Percentiles rank a stretch among this genome's conserved stretches.
Conservation (phyloP, 2,329 filamentous ascomycete genomes). For the Parastagonospora avenae region DNA sequence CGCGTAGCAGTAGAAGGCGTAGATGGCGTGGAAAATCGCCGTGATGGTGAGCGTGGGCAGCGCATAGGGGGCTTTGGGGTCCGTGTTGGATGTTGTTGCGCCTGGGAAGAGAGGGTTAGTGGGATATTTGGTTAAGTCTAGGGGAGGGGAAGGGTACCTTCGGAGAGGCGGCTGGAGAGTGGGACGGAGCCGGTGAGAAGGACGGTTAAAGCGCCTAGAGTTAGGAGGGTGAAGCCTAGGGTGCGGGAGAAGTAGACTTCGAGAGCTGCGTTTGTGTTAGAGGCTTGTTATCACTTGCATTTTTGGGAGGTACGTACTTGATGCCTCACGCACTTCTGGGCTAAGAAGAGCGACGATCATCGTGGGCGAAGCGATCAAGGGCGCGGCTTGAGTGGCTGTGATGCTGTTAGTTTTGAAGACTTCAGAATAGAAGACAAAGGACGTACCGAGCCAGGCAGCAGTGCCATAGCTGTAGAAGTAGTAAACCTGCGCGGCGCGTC, state of each 20-base stretch:
- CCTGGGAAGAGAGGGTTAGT: conserved; percentile 21
- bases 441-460: conserved; percentile 48
- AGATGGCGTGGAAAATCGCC: conserved; percentile 66
- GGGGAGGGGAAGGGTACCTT: conserved; percentile 24
- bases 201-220: conserved; percentile 67
- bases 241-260: conserved; percentile 76
- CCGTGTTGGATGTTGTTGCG: conserved; percentile 39
- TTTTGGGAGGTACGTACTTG: conserved; percentile 49
- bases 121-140: background rate
- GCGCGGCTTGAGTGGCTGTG: conserved; percentile 51
- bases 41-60: conserved; percentile 70
- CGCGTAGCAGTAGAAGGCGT: conserved; percentile 65
- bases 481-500: conserved; percentile 44
- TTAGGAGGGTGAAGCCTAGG: conserved; percentile 70
- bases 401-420: conserved; percentile 10
- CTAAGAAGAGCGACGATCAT: conserved; percentile 66
- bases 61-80: conserved; percentile 56
- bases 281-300: background rate
- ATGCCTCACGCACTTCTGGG: conserved; percentile 60
- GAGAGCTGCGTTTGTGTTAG: conserved; percentile 52
- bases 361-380: conserved; percentile 64
- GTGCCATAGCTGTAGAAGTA: conserved; percentile 52
- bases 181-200: conserved; percentile 74
- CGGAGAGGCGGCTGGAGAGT: conserved; percentile 57
- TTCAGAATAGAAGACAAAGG: background rate